Conservation (phyloP, 163 green algal species). For the Chloroidium sp. region DNA sequence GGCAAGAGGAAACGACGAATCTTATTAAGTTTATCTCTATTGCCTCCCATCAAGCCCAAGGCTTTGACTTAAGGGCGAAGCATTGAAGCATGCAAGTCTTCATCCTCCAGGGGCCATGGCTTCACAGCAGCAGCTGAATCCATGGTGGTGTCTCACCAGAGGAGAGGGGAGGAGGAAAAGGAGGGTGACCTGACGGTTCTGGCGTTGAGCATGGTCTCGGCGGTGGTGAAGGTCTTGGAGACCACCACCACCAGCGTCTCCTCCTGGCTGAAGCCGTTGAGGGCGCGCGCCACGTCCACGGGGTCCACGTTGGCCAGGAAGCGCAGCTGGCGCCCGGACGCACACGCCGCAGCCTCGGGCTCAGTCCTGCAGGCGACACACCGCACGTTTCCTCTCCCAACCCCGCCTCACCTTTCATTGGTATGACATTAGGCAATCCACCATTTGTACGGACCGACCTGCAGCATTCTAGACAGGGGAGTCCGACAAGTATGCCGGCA, state of each 20-base stretch:
- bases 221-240: slow-evolving; percentile 99
- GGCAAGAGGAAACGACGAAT: too few relatives aligned
- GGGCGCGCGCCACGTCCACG: slow-evolving; percentile 88
- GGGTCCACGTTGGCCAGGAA: slow-evolving; percentile 99
- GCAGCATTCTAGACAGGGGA: not conserved
- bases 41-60: too few relatives aligned
- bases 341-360: slow-evolving; percentile 40
- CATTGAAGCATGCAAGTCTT: too few relatives aligned
- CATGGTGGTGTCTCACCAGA: too few relatives aligned
- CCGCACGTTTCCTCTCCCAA: too few relatives aligned
- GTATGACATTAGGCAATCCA: not conserved
- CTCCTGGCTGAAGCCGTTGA: slow-evolving; percentile 84
- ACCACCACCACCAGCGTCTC: slow-evolving; percentile 95
- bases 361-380: slow-evolving; percentile 38
- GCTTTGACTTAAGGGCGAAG: too few relatives aligned
- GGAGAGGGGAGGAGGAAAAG: too few relatives aligned
- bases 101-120: too few relatives aligned
- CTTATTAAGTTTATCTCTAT: too few relatives aligned
- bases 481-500: too few relatives aligned
- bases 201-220: slow-evolving; percentile 99
- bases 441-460: not conserved
- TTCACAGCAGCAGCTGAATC: too few relatives aligned
- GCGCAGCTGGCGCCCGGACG: slow-evolving; percentile 60
- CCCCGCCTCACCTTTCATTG: too few relatives aligned
- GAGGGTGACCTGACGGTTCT: slow-evolving; percentile 66